These are phyloP conservation scores for Parmelia sp. DNA, from an alignment of 495 filamentous ascomycete species.

Conservation along the genomic window DNA sequence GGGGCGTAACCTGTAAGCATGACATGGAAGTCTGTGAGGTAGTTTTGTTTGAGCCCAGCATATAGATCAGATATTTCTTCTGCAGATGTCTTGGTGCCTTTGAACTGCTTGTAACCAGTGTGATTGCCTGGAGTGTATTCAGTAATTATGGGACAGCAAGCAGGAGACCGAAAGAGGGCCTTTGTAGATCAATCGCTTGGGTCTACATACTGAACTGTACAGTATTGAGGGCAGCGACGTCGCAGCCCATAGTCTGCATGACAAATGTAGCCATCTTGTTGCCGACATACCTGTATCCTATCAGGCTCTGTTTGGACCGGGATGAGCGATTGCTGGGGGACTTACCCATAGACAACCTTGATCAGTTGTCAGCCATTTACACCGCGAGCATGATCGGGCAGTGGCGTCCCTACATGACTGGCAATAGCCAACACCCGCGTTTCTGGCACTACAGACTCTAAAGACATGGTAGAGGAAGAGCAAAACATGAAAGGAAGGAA, in stretches of 20 bases:
- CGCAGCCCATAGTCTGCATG: constrained; percentile 87
- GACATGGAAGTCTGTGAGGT: constrained; percentile 81
- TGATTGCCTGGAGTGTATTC: constrained; percentile 66
- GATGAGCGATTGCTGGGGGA: constrained; percentile 4
- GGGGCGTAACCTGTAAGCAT: constrained; percentile 92
- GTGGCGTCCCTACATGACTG: constrained; percentile 76
- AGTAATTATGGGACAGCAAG: constrained; percentile 2
- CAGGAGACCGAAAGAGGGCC: constrained; percentile 10
- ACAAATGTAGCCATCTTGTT: constrained; percentile 92
- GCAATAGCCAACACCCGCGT: constrained; percentile 87
- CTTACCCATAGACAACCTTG: constrained; percentile 77
- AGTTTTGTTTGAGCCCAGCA: constrained; percentile 71
- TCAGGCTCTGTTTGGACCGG: neutral
- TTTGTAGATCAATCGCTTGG: neutral
- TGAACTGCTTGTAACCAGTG: constrained; percentile 79
- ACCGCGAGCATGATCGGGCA: constrained; percentile 13
- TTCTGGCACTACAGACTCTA: constrained; percentile 59
- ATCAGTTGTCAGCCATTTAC: constrained; percentile 23
- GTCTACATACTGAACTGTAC: constrained; percentile 74
- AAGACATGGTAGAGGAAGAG: constrained; percentile 19
- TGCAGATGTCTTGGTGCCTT: constrained; percentile 71
- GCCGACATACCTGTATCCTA: constrained; percentile 71
- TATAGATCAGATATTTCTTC: constrained; percentile 80
- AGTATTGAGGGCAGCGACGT: constrained; percentile 88
- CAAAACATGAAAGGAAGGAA: neutral